phyloP scores from a whole-genome alignment of 176 grass and related monocot genomes.

The Aegilops longissima region DNA sequence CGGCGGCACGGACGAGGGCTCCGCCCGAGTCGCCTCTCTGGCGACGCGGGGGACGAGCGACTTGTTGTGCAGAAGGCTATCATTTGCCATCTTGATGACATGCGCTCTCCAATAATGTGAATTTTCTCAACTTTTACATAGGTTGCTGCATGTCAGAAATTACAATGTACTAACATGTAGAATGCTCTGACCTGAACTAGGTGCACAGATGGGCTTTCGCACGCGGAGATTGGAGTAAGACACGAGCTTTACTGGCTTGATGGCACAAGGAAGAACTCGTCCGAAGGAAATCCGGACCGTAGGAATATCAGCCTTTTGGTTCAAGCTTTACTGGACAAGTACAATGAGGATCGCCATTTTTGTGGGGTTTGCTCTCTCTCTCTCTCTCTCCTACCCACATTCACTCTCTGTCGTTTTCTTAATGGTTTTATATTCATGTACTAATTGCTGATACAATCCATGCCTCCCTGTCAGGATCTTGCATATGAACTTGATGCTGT shows the following conservation, averaged over 20 bases:
- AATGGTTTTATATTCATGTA: not conserved
- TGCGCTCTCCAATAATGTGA: not conserved
- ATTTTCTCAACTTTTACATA: not conserved
- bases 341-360: not conserved
- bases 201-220: not conserved
- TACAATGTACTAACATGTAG: not conserved
- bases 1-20: too few relatives aligned
- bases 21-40: too few relatives aligned
- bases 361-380: not conserved
- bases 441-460: not conserved
- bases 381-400: not conserved
- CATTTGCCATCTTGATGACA: not conserved
- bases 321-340: not conserved
- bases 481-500: not conserved
- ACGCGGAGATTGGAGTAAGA: not conserved
- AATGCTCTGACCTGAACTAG: not conserved
- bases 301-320: not conserved
- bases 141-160: not conserved
- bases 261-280: not conserved
- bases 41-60: too few relatives aligned
- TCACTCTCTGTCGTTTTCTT: not conserved
- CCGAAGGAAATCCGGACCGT: not conserved
- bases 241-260: not conserved
- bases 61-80: not conserved
- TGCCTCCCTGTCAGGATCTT: not conserved